Evolutionary conservation across 345 rosid species (phyloP), one percentile per base, ranked within the genome.

Genomic region (Pugionium dolabratum): DNA sequence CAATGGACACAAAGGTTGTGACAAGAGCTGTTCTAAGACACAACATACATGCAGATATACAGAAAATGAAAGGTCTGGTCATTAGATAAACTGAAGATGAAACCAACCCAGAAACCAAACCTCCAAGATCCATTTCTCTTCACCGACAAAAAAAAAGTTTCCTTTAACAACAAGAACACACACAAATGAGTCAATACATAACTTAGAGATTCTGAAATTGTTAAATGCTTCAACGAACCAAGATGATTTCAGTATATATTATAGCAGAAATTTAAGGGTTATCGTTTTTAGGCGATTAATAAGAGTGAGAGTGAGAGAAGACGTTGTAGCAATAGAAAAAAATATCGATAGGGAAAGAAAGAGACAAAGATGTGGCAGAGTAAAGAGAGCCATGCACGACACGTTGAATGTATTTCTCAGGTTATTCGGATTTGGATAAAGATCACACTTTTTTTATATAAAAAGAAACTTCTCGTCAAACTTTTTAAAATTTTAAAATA

Each of bases 1-100:
- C 88, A 42, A 73, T 52, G 81, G 85, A 83, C 0, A 84, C 77
- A 44, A 77, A 66, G 65, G 85, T 43, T 57, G 83, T 73, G 28
- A 82, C 35, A 57, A 80, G 70, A 55, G 77, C 63, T 37, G 81
- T 76, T 75, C 50, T 86, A 67, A 82, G 9, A 37, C 81, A 66
- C 70, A 83, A 70, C 11, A 71, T 0, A 44, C 81, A 64, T 36
- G 75, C 60, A 30, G 37, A 70, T 69, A 75, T 84, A 75, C 81
- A 74, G 29, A 84, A 5, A 11, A 62, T 41, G 64, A 84, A 69
- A 11, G 88, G 89, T 70, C 75, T 81, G 3, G 75, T 78, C 51
- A 71, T 79, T 49, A 80, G 44, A 59, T 67, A 61, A 39, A 77
- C 54, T 8, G 66, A 25, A 26, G 42, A 52, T 54, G 76, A 66